Evolutionary conservation across 108 stramenopile genomes (phyloP).

Genomic region (Seminavis robusta): DNA sequence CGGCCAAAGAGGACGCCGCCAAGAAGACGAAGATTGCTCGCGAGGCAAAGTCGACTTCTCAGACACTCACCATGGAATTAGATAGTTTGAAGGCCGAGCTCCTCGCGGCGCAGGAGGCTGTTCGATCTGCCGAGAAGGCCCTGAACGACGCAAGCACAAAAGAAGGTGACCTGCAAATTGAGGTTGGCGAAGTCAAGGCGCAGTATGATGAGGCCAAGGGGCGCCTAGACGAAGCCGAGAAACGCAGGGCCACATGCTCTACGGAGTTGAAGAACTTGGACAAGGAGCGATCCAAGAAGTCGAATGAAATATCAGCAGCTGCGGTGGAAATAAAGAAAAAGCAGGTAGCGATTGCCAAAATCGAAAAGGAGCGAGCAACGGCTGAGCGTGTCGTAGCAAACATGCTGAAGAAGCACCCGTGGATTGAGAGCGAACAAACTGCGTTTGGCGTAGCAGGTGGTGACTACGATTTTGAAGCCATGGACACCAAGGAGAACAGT

Average conservation of each 20-base stretch:
- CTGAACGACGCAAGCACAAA: slow-evolving; percentile 58
- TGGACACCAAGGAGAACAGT: slow-evolving; percentile 65
- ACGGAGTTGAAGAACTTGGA: slow-evolving; percentile 64
- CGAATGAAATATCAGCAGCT: slow-evolving; percentile 66
- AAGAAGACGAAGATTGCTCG: slow-evolving; percentile 57
- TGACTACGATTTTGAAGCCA: slow-evolving; percentile 92
- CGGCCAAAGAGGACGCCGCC: slow-evolving; percentile 61
- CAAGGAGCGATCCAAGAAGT: slow-evolving; percentile 41
- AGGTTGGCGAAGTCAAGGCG: slow-evolving; percentile 77
- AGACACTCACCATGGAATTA: slow-evolving; percentile 76
- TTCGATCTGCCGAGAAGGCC: slow-evolving; percentile 50
- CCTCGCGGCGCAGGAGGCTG: slow-evolving; percentile 56
- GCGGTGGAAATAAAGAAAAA: slow-evolving; percentile 90
- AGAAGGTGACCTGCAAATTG: slow-evolving; percentile 59
- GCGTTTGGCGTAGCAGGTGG: slow-evolving; percentile 93
- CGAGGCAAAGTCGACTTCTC: slow-evolving; percentile 62
- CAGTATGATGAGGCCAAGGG: slow-evolving; percentile 71
- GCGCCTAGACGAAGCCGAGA: slow-evolving; percentile 63
- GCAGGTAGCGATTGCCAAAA: slow-evolving; percentile 52
- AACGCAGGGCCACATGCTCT: slow-evolving; percentile 65
- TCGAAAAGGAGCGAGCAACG: slow-evolving; percentile 66
- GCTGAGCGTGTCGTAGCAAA: slow-evolving; percentile 66
- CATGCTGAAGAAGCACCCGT: slow-evolving; percentile 81
- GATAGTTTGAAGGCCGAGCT: slow-evolving; percentile 74
- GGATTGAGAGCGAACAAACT: slow-evolving; percentile 92